Evolutionary conservation across 2,329 filamentous ascomycete species (phyloP).

Genomic region (Oidium heveae): DNA sequence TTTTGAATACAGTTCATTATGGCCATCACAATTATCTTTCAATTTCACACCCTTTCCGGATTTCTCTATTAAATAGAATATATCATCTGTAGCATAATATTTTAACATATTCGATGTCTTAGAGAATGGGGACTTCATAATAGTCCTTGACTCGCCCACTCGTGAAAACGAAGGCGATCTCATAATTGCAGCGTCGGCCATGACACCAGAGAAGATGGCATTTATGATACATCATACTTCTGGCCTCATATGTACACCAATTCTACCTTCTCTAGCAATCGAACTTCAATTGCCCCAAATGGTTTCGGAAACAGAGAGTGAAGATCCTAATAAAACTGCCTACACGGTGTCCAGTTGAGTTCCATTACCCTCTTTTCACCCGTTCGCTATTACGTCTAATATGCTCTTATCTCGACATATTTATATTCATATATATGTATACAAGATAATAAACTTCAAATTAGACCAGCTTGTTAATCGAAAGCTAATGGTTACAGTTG

Average conservation of each 20-base stretch:
- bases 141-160: conserved; percentile 75
- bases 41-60: neutral
- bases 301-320: conserved; percentile 39
- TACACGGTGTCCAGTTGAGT: conserved; percentile 49
- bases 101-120: conserved; percentile 3
- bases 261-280: conserved; percentile 42
- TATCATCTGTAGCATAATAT: neutral
- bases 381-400: neutral
- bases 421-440: neutral
- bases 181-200: conserved; percentile 67
- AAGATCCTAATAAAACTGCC: conserved; percentile 75
- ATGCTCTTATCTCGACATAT: neutral
- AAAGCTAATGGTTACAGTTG: conserved; percentile 21
- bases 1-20: no score
- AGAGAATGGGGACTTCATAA: conserved; percentile 74
- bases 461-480: neutral
- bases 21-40: no score
- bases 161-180: conserved; percentile 98
- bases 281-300: conserved; percentile 67
- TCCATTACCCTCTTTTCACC: no score
- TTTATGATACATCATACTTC: conserved; percentile 86
- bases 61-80: conserved; percentile 1
- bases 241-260: conserved; percentile 74
- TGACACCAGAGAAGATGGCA: conserved; percentile 78
- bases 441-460: no score